Evolutionary conservation across 2,329 filamentous ascomycete species (phyloP).

Genomic region (Microdochium paspali): DNA sequence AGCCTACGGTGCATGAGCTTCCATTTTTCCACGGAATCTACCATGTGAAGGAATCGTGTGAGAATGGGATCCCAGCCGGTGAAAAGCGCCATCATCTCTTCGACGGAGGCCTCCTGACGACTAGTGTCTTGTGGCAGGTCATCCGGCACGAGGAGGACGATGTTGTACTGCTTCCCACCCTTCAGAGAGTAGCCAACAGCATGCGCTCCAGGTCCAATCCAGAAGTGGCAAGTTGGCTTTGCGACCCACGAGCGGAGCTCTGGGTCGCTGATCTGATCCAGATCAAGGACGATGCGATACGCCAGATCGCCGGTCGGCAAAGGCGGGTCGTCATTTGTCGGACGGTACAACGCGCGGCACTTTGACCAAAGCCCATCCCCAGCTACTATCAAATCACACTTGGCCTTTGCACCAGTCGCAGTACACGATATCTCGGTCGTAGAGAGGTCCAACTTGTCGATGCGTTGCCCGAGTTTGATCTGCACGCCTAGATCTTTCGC

Average conservation of each 20-base stretch:
- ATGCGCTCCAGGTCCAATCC: conserved; percentile 54
- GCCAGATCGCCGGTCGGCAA: conserved; percentile 55
- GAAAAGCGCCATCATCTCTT: conserved; percentile 54
- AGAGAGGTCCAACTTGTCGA: conserved; percentile 37
- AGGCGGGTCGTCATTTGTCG: conserved; percentile 33
- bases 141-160: conserved; percentile 58
- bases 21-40: conserved; percentile 58
- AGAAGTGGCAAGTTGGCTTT: conserved; percentile 46
- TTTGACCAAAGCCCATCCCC: conserved; percentile 57
- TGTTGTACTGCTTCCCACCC: conserved; percentile 50
- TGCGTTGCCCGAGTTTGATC: conserved; percentile 36
- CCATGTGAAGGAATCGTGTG: conserved; percentile 30
- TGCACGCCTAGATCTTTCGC: conserved; percentile 43
- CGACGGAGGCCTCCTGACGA: conserved; percentile 39
- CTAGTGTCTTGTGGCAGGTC: conserved; percentile 45
- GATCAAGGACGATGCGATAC: conserved; percentile 48
- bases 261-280: conserved; percentile 40
- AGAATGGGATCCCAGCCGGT: conserved; percentile 54
- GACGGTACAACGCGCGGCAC: conserved; percentile 39
- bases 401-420: conserved; percentile 23
- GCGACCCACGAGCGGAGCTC: conserved; percentile 42
- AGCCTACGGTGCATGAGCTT: conserved; percentile 47
- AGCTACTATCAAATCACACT: conserved; percentile 48
- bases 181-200: conserved; percentile 54
- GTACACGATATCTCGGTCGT: conserved; percentile 26